Percentiles rank a stretch among this genome's conserved stretches.
These are phyloP conservation scores for Neopestalotiopsis sp. DNA, from an alignment of 2,329 filamentous ascomycete species.

Conservation along the genomic window DNA sequence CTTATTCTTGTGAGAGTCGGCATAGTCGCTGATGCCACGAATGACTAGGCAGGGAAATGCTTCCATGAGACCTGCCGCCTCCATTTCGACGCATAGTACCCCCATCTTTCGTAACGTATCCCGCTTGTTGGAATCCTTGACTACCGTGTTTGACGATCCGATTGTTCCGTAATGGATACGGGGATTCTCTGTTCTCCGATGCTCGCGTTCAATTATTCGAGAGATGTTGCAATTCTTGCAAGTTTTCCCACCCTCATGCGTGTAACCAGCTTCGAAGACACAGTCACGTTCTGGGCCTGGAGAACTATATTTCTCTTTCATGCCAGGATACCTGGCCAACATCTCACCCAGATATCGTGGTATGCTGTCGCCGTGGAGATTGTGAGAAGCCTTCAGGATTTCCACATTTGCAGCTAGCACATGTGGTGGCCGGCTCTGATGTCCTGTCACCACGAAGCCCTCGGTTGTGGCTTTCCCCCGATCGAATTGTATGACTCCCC, in stretches of 20 bases:
- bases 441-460: neutral
- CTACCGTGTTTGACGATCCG: conserved; percentile 23
- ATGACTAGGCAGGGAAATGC: conserved; percentile 32
- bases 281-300: neutral
- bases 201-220: neutral
- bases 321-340: neutral
- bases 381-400: neutral
- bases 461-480: neutral
- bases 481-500: conserved; percentile 10
- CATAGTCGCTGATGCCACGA: conserved; percentile 34
- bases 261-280: conserved; percentile 1
- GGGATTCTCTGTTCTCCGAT: neutral
- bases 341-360: neutral
- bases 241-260: neutral
- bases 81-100: conserved; percentile 29
- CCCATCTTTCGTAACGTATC: conserved; percentile 22
- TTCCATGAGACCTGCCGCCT: conserved; percentile 28
- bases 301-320: neutral
- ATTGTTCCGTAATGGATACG: conserved; percentile 17
- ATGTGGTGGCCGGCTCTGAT: neutral
- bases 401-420: neutral
- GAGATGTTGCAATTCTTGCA: conserved; percentile 5
- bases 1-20: conserved; percentile 34
- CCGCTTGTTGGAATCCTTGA: conserved; percentile 27
- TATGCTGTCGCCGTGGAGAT: neutral